These are phyloP conservation scores for Cyclotella distinguenda DNA, from an alignment of 108 stramenopile species.

Conservation along the genomic window DNA sequence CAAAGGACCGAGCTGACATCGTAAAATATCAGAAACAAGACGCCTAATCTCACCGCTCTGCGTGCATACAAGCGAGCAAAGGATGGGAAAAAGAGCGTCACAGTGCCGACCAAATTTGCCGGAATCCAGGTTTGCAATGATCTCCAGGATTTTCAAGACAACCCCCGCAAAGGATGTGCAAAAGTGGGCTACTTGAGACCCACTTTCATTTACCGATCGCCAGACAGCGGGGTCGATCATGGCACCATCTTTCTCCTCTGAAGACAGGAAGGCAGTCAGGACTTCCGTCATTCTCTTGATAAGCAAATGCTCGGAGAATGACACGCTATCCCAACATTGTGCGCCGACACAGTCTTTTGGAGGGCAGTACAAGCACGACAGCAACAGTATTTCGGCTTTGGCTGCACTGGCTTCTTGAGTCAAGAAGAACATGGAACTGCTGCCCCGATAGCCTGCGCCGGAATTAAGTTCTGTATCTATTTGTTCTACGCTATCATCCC, in stretches of 20 bases:
- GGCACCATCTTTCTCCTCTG: conserved; percentile 67
- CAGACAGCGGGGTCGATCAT: conserved; percentile 76
- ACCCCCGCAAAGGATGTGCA: conserved; percentile 84
- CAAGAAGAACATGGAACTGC: conserved; percentile 85
- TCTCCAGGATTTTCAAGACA: conserved; percentile 65
- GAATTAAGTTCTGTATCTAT: conserved; percentile 67
- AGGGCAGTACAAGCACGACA: conserved; percentile 57
- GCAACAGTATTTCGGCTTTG: conserved; percentile 58
- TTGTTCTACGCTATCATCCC: conserved; percentile 78
- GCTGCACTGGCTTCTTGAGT: conserved; percentile 85
- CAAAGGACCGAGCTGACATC: conserved; percentile 60
- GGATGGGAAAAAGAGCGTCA: conserved; percentile 58
- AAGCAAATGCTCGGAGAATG: conserved; percentile 68
- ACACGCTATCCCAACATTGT: conserved; percentile 50
- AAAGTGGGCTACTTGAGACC: conserved; percentile 76
- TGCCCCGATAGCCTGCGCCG: conserved; percentile 58
- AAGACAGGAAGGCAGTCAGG: conserved; percentile 61
- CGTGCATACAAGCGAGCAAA: conserved; percentile 68
- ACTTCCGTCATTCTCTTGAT: conserved; percentile 63
- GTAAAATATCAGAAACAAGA: conserved; percentile 61
- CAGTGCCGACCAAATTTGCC: conserved; percentile 61
- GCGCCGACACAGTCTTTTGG: neutral
- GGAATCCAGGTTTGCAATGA: conserved; percentile 49
- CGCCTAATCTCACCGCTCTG: conserved; percentile 81
- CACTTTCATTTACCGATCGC: conserved; percentile 72